A percentile compares a stretch with the other conserved stretches of the same genome.
Evolutionary conservation across 192 early-diverging fungal genomes (phyloP).

Genomic region (Lunasporangiospora selenospora): DNA sequence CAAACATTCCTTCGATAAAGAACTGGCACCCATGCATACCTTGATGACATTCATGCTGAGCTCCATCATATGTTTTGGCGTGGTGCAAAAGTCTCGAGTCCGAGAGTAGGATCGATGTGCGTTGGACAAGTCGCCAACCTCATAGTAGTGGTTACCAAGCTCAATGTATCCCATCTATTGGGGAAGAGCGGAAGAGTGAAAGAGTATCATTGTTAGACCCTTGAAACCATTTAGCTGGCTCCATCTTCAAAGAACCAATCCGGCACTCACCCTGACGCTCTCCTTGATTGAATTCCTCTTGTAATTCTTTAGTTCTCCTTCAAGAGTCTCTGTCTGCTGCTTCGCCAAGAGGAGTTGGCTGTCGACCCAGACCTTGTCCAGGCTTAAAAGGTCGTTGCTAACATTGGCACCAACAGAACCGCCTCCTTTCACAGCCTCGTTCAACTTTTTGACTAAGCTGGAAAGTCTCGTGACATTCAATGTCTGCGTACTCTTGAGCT

Average conservation of each 20-base stretch:
- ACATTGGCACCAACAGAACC: conserved; percentile 17
- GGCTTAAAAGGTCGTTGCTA: conserved; percentile 35
- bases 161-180: conserved; percentile 82
- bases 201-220: neutral
- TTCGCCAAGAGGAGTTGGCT: conserved; percentile 56
- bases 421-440: conserved; percentile 53
- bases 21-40: conserved; percentile 44
- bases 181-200: neutral
- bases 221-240: too few relatives aligned
- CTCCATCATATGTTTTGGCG: conserved; percentile 77
- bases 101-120: conserved; percentile 74
- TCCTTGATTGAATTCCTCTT: conserved; percentile 84
- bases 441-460: conserved; percentile 58
- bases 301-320: conserved; percentile 80
- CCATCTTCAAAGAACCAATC: too few relatives aligned
- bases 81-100: conserved; percentile 82
- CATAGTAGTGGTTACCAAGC: conserved; percentile 80
- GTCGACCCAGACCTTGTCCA: conserved; percentile 58
- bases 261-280: conserved; percentile 74
- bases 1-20: neutral
- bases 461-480: conserved; percentile 54
- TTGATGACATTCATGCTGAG: conserved; percentile 84
- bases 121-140: conserved; percentile 67
- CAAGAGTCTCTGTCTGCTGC: conserved; percentile 64
- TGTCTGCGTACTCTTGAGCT: conserved; percentile 59